A percentile compares a stretch with the other conserved stretches of the same genome.
These are phyloP conservation scores for Beauveria rudraprayagi DNA, from an alignment of 2,329 filamentous ascomycete genomes.

Conservation along the genomic window DNA sequence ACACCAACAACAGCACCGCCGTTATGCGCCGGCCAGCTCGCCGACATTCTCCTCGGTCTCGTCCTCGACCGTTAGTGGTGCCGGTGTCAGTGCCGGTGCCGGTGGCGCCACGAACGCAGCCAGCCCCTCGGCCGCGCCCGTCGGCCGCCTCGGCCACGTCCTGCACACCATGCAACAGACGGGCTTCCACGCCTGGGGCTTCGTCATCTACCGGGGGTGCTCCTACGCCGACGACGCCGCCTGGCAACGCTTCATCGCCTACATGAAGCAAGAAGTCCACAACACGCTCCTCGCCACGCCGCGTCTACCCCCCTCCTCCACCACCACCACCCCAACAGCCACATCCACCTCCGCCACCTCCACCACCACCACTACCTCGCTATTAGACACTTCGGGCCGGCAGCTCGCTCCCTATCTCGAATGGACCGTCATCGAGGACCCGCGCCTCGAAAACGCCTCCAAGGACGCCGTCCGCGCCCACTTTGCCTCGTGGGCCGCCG, in stretches of 20 bases:
- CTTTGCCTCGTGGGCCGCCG: conserved; percentile 8
- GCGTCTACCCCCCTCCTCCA: not conserved
- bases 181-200: conserved; percentile 5
- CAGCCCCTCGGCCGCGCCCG: not conserved
- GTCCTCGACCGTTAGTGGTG: not conserved
- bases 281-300: not conserved
- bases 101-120: not conserved
- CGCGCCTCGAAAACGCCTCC: conserved; percentile 2
- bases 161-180: conserved; percentile 7
- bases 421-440: conserved; percentile 9
- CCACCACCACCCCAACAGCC: not conserved
- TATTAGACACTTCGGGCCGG: not conserved
- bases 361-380: not conserved
- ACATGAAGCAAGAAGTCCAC: not conserved
- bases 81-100: not conserved
- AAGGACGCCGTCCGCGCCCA: not conserved
- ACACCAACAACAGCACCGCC: not conserved
- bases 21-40: not conserved
- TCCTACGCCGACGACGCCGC: conserved; percentile 1
- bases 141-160: conserved; percentile 2
- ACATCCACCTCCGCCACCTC: not conserved
- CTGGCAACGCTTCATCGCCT: not conserved
- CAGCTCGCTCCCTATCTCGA: conserved; percentile 3
- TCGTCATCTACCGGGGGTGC: conserved; percentile 9
- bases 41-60: not conserved